Evolutionary conservation across 1,284 basidiomycete genomes (phyloP), one percentile per base, ranked within the genome.

Genomic region (Lentinus polychrous): DNA sequence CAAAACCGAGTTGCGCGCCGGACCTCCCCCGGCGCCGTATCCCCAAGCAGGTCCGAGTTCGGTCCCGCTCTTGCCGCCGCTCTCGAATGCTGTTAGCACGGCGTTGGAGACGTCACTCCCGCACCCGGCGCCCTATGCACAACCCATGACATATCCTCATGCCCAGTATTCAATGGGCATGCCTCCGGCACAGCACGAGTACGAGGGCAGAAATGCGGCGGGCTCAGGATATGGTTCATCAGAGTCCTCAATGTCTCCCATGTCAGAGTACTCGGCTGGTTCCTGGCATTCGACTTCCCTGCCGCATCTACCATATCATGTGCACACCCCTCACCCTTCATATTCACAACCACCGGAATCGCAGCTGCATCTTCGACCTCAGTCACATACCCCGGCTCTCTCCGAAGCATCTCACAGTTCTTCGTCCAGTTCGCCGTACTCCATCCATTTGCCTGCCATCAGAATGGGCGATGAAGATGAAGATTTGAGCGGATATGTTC

Each of bases 381-480:
- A 43, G 22, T n/a, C 44, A 20, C 39, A 45, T 15, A 45, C 44
- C 2, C 44, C 44, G 8, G 23, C 44, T 4, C 22, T 45, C 10
- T 45, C 44, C 5, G 44, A 45, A 17, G 14, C 44, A 14, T 35
- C 32, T 17, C 45, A 40, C n/a, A 43, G 42, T 27, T 46, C 36
- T 3, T 17, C 33, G 18, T 46, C 45, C 17, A 40, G 39, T 22
- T 46, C 36, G 12, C 35, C 45, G 34, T 48, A 33, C 15, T 42
- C 38, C 12, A 20, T 43, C 22, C 15, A 24, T 41, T 12, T 43
- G 6, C 18, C 35, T 31, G 23, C 31, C 22, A 15, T 17, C 33
- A 20, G 42, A 43, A 15, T 43, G 43, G 43, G 15, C n/a, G 46
- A 48, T 4, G 37, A 31, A n/a, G 45, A 48, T 5, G 46, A 48